Conservation (phyloP, 2,329 filamentous ascomycete species). For the Aciculosporium take region DNA sequence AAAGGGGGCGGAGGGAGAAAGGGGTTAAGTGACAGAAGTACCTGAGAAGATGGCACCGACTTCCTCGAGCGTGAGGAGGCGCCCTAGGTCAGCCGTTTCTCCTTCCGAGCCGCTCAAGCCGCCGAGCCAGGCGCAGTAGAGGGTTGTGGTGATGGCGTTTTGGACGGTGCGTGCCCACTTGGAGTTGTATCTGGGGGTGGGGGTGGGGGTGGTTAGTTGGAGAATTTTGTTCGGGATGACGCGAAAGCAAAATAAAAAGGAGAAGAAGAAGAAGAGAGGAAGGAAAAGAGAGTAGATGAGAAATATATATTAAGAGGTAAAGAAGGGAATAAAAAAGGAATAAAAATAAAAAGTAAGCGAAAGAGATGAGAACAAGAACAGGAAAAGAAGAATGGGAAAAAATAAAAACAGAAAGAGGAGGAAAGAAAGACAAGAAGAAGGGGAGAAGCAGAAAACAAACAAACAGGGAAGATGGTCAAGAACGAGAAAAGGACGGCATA, state of each 20-base stretch:
- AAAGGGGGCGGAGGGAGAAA: slow-evolving; percentile 1
- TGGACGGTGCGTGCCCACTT: slow-evolving; percentile 79
- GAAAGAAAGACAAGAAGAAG: neutral
- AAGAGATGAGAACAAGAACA: too few species aligned
- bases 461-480: neutral
- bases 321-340: too few species aligned
- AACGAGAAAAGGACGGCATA: neutral
- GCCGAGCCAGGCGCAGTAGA: slow-evolving; percentile 62
- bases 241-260: too few species aligned
- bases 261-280: neutral
- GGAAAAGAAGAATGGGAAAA: too few species aligned
- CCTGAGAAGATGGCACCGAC: slow-evolving; percentile 65
- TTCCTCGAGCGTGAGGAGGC: slow-evolving; percentile 75
- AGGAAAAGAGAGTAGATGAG: too few species aligned
- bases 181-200: slow-evolving; percentile 51
- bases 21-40: slow-evolving; percentile 26
- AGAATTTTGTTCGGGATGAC: neutral
- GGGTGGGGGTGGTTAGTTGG: neutral
- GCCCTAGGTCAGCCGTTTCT: slow-evolving; percentile 39
- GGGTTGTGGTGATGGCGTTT: slow-evolving; percentile 49
- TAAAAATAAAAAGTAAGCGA: too few species aligned
- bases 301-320: too few species aligned
- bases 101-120: slow-evolving; percentile 39
- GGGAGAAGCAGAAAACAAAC: neutral
- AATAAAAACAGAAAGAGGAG: too few species aligned